Evolutionary conservation across 192 early-diverging fungal genomes (phyloP).

Genomic region (Backusella australiensis): DNA sequence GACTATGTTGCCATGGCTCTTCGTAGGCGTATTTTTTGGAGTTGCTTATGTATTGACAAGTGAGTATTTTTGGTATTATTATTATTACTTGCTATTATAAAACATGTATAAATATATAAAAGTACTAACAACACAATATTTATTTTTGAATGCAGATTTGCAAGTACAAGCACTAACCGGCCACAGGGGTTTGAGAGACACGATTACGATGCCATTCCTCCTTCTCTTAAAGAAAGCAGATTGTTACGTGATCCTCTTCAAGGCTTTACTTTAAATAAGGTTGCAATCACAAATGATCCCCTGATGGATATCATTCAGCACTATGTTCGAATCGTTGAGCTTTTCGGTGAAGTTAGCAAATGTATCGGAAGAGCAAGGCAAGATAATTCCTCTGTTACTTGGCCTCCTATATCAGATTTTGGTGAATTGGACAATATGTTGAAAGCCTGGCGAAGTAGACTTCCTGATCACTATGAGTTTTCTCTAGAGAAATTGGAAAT

Average conservation of each 20-base stretch:
- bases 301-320: slow-evolving; percentile 18
- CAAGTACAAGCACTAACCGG: slow-evolving; percentile 37
- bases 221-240: slow-evolving; percentile 18
- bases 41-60: slow-evolving; percentile 48
- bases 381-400: slow-evolving; percentile 1
- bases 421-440: slow-evolving; percentile 11
- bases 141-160: slow-evolving; percentile 22
- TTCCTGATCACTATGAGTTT: slow-evolving; percentile 18
- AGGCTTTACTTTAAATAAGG: slow-evolving; percentile 7
- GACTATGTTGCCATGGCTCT: slow-evolving; percentile 35
- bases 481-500: not conserved
- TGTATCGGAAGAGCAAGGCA: slow-evolving; percentile 19
- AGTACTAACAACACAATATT: not conserved
- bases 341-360: slow-evolving; percentile 35
- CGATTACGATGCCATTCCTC: slow-evolving; percentile 37
- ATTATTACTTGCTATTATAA: not conserved
- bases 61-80: slow-evolving; percentile 12
- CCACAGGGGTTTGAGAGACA: slow-evolving; percentile 47
- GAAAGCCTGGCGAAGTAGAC: slow-evolving; percentile 9
- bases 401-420: slow-evolving; percentile 31
- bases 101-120: not conserved
- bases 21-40: slow-evolving; percentile 50
- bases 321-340: slow-evolving; percentile 13
- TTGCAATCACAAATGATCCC: slow-evolving; percentile 16
- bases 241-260: slow-evolving; percentile 22